Percentiles rank a stretch among this genome's conserved stretches.
phyloP scores from a whole-genome alignment of 306 rosid species.

The Rubus parviflorus region DNA sequence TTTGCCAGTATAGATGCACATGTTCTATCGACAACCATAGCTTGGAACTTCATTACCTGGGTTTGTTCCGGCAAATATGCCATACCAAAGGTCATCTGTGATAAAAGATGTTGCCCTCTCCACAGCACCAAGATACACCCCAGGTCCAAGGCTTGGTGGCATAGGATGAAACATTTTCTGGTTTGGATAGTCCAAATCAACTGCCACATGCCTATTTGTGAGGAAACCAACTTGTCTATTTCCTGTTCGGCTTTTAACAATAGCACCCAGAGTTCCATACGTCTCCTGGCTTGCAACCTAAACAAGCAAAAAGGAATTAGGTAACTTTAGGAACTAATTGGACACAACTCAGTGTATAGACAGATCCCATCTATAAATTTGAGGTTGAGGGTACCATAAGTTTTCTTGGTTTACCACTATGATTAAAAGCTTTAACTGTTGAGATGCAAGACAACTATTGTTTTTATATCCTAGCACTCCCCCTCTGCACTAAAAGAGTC shows the following conservation, averaged over 20 bases:
- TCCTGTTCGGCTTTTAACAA: conserved; percentile 93
- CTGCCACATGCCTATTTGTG: conserved; percentile 98
- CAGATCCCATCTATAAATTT: conserved; percentile 27
- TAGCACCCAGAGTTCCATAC: conserved; percentile 96
- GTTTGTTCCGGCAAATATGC: conserved; percentile 96
- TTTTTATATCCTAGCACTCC: neutral
- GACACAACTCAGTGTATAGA: conserved; percentile 17
- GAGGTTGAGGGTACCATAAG: conserved; percentile 16
- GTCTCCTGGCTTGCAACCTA: conserved; percentile 99
- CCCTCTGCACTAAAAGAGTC: conserved; percentile 1
- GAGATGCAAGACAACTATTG: neutral
- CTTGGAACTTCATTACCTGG: conserved; percentile 65
- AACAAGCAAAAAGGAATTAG: conserved; percentile 35
- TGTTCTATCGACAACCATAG: conserved; percentile 19
- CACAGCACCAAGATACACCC: conserved; percentile 97
- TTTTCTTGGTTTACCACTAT: neutral
- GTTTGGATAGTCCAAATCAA: conserved; percentile 94
- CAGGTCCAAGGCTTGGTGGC: conserved; percentile 99
- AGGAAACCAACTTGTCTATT: conserved; percentile 88
- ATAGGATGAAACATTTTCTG: conserved; percentile 99
- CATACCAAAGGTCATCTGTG: conserved; percentile 97
- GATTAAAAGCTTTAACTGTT: neutral
- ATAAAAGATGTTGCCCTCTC: conserved; percentile 99
- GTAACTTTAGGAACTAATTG: conserved; percentile 7
- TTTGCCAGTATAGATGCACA: neutral